phyloP scores from a whole-genome alignment of 2,329 filamentous ascomycete species.

The Chrysosporium keratinophilum region DNA sequence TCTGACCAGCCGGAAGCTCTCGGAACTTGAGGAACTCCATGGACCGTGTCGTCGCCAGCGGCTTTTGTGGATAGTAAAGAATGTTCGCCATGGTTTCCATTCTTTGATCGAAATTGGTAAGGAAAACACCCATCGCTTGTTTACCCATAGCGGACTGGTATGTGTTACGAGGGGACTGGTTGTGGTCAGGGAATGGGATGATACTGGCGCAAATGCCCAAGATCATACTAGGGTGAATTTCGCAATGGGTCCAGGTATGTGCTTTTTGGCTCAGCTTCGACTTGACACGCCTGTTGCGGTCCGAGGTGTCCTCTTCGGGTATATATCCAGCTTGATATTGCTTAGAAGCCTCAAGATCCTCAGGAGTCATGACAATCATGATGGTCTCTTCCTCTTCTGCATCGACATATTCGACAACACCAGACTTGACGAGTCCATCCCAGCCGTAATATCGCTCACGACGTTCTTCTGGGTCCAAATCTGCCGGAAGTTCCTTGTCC shows the following conservation, averaged over 20 bases:
- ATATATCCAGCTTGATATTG: conserved; percentile 57
- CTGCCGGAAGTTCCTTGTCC: conserved; percentile 55
- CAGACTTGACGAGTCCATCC: conserved; percentile 71
- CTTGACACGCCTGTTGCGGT: conserved; percentile 78
- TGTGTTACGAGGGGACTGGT: conserved; percentile 93
- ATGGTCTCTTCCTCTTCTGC: conserved; percentile 97
- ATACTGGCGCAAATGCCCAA: conserved; percentile 97
- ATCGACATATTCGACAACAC: conserved; percentile 90
- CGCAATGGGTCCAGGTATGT: conserved; percentile 93
- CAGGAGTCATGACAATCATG: conserved; percentile 98
- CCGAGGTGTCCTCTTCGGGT: conserved; percentile 52
- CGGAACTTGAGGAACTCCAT: conserved; percentile 99
- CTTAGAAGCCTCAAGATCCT: conserved; percentile 74
- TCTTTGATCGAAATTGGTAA: conserved; percentile 90
- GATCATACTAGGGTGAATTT: conserved; percentile 99
- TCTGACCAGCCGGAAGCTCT: conserved; percentile 91
- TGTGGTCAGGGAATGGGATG: conserved; percentile 98
- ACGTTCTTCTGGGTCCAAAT: conserved; percentile 49
- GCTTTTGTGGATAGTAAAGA: conserved; percentile 97
- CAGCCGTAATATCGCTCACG: conserved; percentile 64
- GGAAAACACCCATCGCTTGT: conserved; percentile 98
- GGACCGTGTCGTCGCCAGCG: conserved; percentile 84
- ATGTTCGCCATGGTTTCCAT: conserved; percentile 99
- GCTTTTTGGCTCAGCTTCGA: conserved; percentile 77
- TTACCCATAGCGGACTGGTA: conserved; percentile 99